phyloP scores from a whole-genome alignment of 2,329 filamentous ascomycete species.

The Coniochaeta prunicola region DNA sequence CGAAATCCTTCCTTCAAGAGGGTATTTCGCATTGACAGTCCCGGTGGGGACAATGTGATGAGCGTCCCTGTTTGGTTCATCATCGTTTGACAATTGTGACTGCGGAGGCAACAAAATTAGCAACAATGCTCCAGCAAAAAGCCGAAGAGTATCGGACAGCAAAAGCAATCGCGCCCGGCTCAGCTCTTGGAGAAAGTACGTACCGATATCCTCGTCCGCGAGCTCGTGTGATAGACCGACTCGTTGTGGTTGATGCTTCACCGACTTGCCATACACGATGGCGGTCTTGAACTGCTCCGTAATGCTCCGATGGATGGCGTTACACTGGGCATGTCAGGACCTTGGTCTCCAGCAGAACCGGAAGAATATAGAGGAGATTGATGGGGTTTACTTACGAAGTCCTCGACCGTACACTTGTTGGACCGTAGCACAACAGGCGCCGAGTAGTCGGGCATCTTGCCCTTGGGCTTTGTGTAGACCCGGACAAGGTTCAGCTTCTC shows the following conservation, averaged over 20 bases:
- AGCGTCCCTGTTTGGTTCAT: constrained; percentile 16
- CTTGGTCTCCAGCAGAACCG: not conserved
- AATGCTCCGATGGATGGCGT: constrained; percentile 93
- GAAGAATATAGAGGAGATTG: not conserved
- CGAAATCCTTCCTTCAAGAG: not conserved
- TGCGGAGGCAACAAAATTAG: constrained; percentile 23
- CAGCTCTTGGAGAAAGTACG: constrained; percentile 24
- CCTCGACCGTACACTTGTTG: constrained; percentile 81
- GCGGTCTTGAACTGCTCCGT: constrained; percentile 92
- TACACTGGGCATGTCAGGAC: constrained; percentile 57
- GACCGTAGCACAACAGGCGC: constrained; percentile 83
- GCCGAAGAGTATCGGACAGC: not conserved
- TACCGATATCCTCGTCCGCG: constrained; percentile 94
- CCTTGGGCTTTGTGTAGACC: constrained; percentile 98
- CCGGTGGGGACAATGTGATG: constrained; percentile 15
- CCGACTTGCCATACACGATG: constrained; percentile 94
- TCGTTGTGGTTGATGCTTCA: constrained; percentile 96
- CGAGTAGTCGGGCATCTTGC: constrained; percentile 85
- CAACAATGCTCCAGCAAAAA: not conserved
- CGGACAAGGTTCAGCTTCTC: constrained; percentile 86
- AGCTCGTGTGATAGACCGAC: constrained; percentile 88
- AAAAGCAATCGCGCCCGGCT: not conserved
- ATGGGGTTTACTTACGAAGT: constrained; percentile 66
- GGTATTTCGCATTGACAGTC: not conserved
- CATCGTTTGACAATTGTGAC: constrained; percentile 66